Percentiles rank a stretch among this genome's conserved stretches.
phyloP scores from a whole-genome alignment of 805 yeast genomes.

The Candida jianshihensis region DNA sequence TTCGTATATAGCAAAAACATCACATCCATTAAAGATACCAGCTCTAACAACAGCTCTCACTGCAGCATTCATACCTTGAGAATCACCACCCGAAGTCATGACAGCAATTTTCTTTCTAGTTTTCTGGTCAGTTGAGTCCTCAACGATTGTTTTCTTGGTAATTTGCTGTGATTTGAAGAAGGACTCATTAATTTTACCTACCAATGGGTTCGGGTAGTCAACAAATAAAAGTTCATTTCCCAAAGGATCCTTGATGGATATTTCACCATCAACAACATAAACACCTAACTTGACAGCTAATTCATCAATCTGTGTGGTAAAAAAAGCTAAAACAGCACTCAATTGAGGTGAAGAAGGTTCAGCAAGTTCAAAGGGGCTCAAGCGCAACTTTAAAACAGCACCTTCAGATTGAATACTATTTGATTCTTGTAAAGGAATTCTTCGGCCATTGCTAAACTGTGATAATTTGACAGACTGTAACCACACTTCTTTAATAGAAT shows the following conservation, averaged over 20 bases:
- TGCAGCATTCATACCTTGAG: constrained; percentile 76
- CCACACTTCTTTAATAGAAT: constrained; percentile 68
- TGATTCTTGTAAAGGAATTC: constrained; percentile 41
- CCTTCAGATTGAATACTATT: constrained; percentile 36
- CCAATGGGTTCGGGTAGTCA: constrained; percentile 19
- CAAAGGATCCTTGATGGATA: constrained; percentile 50
- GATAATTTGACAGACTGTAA: constrained; percentile 58
- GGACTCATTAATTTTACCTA: constrained; percentile 5
- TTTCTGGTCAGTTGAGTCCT: neutral
- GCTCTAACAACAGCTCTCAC: constrained; percentile 70
- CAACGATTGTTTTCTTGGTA: neutral
- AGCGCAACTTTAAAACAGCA: constrained; percentile 40
- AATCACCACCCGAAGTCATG: constrained; percentile 80
- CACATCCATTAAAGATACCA: constrained; percentile 57
- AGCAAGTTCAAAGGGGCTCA: constrained; percentile 15
- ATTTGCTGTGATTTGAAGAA: constrained; percentile 7
- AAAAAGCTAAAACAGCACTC: constrained; percentile 33
- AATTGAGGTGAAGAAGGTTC: constrained; percentile 25
- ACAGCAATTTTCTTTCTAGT: constrained; percentile 45
- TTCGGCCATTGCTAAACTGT: constrained; percentile 54
- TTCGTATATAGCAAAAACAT: constrained; percentile 61
- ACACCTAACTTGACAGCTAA: constrained; percentile 17
- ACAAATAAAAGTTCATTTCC: constrained; percentile 42
- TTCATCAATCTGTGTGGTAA: constrained; percentile 31
- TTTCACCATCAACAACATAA: constrained; percentile 11